Evolutionary conservation across 1,284 basidiomycete species (phyloP).

Genomic region (Leccinum subrobustum): DNA sequence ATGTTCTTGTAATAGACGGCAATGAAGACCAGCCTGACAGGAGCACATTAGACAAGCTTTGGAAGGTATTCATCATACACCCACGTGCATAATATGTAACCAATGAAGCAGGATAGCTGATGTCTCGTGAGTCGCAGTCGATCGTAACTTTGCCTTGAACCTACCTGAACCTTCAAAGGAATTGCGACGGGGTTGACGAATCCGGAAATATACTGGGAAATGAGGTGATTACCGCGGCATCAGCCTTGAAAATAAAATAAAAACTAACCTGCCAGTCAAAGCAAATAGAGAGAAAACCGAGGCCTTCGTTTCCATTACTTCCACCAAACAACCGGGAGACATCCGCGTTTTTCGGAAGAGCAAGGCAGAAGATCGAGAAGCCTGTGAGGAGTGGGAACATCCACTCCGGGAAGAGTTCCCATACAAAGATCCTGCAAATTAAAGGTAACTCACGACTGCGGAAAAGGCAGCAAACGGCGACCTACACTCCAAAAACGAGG

Average conservation of each 20-base stretch:
- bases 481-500: conserved; percentile 44
- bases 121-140: neutral
- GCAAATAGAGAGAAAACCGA: conserved; percentile 49
- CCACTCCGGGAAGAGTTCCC: conserved; percentile 56
- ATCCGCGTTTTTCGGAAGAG: conserved; percentile 45
- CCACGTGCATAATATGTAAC: conserved; percentile 46
- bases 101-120: conserved; percentile 42
- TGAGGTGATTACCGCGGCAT: neutral
- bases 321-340: conserved; percentile 62
- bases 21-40: conserved; percentile 40
- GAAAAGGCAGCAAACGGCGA: neutral
- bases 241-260: neutral
- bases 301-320: conserved; percentile 58
- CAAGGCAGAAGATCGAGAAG: conserved; percentile 58
- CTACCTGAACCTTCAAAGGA: conserved; percentile 42
- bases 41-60: conserved; percentile 1
- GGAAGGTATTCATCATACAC: conserved; percentile 4
- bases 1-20: conserved; percentile 45
- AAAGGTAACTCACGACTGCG: neutral
- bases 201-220: conserved; percentile 43
- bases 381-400: conserved; percentile 50
- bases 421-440: conserved; percentile 43
- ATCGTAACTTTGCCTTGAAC: neutral
- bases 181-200: conserved; percentile 43
- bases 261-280: conserved; percentile 52